Conservation (phyloP, 2,329 filamentous ascomycete genomes). For the Trichoderma semiorbis region DNA sequence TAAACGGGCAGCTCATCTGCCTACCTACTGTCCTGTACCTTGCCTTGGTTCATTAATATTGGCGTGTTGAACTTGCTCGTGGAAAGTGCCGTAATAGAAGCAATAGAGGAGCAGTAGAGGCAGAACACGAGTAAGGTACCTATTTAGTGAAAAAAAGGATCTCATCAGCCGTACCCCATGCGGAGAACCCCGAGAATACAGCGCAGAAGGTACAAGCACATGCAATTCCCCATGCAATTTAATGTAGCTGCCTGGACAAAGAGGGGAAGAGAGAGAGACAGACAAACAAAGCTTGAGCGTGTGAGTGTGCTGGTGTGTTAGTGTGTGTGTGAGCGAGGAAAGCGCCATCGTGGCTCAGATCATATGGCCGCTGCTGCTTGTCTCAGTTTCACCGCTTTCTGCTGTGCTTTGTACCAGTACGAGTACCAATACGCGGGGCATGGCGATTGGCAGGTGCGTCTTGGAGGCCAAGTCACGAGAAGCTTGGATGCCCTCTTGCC, state of each 20-base stretch:
- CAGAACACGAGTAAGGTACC: neutral
- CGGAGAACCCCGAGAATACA: neutral
- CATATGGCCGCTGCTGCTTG: neutral
- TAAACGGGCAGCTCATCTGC: neutral
- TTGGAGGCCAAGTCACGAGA: neutral
- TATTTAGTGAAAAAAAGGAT: neutral
- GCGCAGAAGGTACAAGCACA: neutral
- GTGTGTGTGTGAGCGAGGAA: neutral
- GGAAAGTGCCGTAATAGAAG: neutral
- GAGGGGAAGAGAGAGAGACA: neutral
- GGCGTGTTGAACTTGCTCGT: neutral
- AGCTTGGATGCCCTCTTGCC: neutral
- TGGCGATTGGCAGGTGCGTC: neutral
- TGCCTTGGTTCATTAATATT: neutral
- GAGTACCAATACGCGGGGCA: neutral
- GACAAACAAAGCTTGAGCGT: neutral
- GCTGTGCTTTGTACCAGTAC: neutral
- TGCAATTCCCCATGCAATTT: neutral
- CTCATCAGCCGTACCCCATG: neutral
- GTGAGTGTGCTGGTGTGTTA: neutral
- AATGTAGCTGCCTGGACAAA: neutral
- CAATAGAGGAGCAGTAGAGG: neutral
- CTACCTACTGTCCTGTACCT: neutral
- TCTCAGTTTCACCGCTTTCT: conserved; percentile 13
- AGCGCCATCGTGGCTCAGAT: conserved; percentile 1